A percentile compares a stretch with the other conserved stretches of the same genome.
These are phyloP conservation scores for Mycena galopus DNA, from an alignment of 768 basidiomycete genomes.

Conservation along the genomic window DNA sequence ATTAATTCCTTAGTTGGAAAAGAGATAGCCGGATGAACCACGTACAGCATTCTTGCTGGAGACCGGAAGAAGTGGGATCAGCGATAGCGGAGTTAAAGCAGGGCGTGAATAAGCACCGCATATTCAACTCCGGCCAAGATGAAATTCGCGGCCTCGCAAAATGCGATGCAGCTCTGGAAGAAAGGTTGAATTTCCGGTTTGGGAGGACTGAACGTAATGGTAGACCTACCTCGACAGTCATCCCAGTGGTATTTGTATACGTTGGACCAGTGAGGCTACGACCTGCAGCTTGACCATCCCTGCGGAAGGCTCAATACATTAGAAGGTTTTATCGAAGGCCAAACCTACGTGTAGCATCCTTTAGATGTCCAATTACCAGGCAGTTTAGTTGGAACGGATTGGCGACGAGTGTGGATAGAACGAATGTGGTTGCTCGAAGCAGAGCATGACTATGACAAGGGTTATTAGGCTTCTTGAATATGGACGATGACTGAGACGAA, in stretches of 20 bases:
- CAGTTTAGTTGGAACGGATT: constrained; percentile 56
- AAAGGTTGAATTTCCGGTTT: constrained; percentile 1
- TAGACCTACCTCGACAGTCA: constrained; percentile 66
- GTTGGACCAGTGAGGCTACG: constrained; percentile 65
- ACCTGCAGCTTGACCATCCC: constrained; percentile 59
- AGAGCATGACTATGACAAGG: constrained; percentile 21
- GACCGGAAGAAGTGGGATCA: constrained; percentile 21
- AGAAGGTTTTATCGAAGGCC: not conserved
- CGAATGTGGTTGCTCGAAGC: constrained; percentile 35
- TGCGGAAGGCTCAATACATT: constrained; percentile 39
- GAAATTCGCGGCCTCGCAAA: constrained; percentile 60
- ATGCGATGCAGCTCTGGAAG: constrained; percentile 54
- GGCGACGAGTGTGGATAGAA: constrained; percentile 49
- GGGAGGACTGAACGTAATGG: not conserved
- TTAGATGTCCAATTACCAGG: constrained; percentile 68
- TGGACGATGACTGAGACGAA: constrained; percentile 14
- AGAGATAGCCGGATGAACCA: constrained; percentile 14
- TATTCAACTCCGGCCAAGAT: constrained; percentile 83
- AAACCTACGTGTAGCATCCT: constrained; percentile 72
- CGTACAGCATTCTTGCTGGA: constrained; percentile 69
- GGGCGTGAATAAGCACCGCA: constrained; percentile 40
- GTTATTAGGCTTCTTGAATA: not conserved
- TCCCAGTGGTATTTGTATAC: constrained; percentile 61
- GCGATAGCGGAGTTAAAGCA: constrained; percentile 7
- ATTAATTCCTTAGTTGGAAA: not conserved